phyloP scores from a whole-genome alignment of 768 basidiomycete species.

The Boletus sp. region DNA sequence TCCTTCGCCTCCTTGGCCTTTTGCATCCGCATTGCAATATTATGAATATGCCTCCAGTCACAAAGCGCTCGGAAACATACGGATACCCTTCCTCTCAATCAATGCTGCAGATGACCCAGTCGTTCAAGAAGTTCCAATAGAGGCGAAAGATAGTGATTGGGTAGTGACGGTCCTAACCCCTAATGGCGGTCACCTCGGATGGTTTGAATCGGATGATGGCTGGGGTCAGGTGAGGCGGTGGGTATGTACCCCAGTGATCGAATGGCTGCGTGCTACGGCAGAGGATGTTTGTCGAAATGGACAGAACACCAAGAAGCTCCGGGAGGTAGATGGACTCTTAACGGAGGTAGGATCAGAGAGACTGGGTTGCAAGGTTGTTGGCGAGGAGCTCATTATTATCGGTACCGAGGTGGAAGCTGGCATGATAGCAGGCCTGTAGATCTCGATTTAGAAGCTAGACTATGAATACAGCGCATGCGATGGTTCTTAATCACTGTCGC shows the following conservation, averaged over 20 bases:
- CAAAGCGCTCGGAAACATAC: constrained; percentile 52
- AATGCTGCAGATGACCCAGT: constrained; percentile 79
- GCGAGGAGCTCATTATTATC: constrained; percentile 50
- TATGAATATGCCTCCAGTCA: constrained; percentile 58
- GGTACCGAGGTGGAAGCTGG: constrained; percentile 52
- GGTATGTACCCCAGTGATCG: constrained; percentile 67
- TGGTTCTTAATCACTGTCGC: constrained; percentile 75
- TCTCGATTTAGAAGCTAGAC: constrained; percentile 11
- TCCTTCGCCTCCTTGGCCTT: constrained; percentile 53
- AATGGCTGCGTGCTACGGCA: constrained; percentile 62
- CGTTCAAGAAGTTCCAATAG: constrained; percentile 58
- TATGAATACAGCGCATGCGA: constrained; percentile 6
- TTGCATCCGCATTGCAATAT: constrained; percentile 44
- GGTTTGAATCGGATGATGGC: constrained; percentile 57
- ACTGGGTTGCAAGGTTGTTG: constrained; percentile 57
- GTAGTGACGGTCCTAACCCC: constrained; percentile 60
- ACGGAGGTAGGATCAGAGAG: constrained; percentile 53
- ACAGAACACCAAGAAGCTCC: constrained; percentile 33
- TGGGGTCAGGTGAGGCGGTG: constrained; percentile 45
- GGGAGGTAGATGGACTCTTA: constrained; percentile 57
- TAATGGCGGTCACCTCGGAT: constrained; percentile 77
- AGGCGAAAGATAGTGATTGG: constrained; percentile 49
- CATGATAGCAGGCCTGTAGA: constrained; percentile 60
- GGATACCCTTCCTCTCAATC: constrained; percentile 71
- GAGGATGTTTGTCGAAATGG: constrained; percentile 45